Conservation (phyloP, 805 yeast genomes). For the Wickerhamomyces alni region DNA sequence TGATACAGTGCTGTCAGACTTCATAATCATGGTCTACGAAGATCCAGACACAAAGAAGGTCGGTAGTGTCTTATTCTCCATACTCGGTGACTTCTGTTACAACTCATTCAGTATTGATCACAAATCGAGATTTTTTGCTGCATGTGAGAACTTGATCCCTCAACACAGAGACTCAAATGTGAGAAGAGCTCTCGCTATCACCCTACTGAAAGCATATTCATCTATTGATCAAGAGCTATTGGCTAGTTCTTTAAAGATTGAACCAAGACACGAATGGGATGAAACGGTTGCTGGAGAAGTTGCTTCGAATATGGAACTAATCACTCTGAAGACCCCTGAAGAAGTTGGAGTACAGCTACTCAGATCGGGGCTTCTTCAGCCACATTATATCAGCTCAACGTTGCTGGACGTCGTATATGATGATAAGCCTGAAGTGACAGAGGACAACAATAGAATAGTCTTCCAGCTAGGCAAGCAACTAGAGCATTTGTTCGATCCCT, state of each 20-base stretch:
- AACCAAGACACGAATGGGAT: constrained; percentile 46
- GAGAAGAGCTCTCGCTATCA: constrained; percentile 70
- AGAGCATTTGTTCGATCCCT: constrained; percentile 84
- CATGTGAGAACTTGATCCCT: constrained; percentile 60
- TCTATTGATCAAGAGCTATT: constrained; percentile 32
- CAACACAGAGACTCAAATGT: constrained; percentile 49
- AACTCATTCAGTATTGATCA: constrained; percentile 50
- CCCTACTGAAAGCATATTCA: constrained; percentile 63
- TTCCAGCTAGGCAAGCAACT: constrained; percentile 76
- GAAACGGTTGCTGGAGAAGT: constrained; percentile 80
- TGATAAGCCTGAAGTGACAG: constrained; percentile 42
- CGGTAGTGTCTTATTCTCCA: constrained; percentile 51
- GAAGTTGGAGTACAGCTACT: constrained; percentile 53
- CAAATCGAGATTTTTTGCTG: constrained; percentile 69
- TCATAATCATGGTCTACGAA: constrained; percentile 46
- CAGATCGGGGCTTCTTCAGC: constrained; percentile 52
- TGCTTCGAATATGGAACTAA: constrained; percentile 58
- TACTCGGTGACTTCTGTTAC: constrained; percentile 60
- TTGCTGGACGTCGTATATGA: constrained; percentile 74
- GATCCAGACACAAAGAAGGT: constrained; percentile 38
- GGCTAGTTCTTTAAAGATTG: constrained; percentile 10
- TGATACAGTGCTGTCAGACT: constrained; percentile 39
- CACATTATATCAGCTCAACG: constrained; percentile 41
- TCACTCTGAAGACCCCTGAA: constrained; percentile 46
- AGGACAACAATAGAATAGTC: constrained; percentile 71